A percentile compares a stretch with the other conserved stretches of the same genome.
These are phyloP conservation scores for Ulmus americana DNA, from an alignment of 331 rosid genomes.

Conservation along the genomic window DNA sequence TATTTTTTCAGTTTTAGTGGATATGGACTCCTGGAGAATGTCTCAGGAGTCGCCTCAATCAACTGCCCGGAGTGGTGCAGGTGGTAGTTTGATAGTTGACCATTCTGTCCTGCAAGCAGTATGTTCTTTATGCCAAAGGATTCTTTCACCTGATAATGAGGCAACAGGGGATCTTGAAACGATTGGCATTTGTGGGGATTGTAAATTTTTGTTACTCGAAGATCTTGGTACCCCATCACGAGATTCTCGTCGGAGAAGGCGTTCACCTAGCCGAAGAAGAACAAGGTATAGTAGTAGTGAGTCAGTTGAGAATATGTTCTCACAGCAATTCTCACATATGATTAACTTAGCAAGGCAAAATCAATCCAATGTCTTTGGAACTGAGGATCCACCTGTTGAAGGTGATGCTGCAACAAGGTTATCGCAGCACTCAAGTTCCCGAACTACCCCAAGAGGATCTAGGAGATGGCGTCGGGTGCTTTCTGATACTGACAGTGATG, in stretches of 20 bases:
- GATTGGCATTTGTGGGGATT: slow-evolving; percentile 62
- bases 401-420: slow-evolving; percentile 41
- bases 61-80: slow-evolving; percentile 19
- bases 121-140: slow-evolving; percentile 61
- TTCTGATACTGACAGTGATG: slow-evolving; percentile 82
- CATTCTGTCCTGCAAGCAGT: slow-evolving; percentile 29
- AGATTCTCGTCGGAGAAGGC: slow-evolving; percentile 31
- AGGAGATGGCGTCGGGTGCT: slow-evolving; percentile 54
- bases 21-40: slow-evolving; percentile 34
- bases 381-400: slow-evolving; percentile 44
- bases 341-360: slow-evolving; percentile 40
- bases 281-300: slow-evolving; percentile 57
- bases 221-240: slow-evolving; percentile 47
- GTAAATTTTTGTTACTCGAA: slow-evolving; percentile 78
- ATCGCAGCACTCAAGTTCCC: slow-evolving; percentile 48
- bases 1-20: slow-evolving; percentile 49
- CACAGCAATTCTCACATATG: slow-evolving; percentile 44
- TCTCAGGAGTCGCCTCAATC: slow-evolving; percentile 31
- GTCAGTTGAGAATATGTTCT: slow-evolving; percentile 44
- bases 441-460: slow-evolving; percentile 65
- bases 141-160: slow-evolving; percentile 46
- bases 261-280: slow-evolving; percentile 46
- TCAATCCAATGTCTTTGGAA: slow-evolving; percentile 37
- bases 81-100: slow-evolving; percentile 19
- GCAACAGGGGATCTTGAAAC: slow-evolving; percentile 34